Evolutionary conservation across 106 monocot genomes (phyloP), one percentile per base, ranked within the genome.

Genomic region (Triglochin maritima): DNA sequence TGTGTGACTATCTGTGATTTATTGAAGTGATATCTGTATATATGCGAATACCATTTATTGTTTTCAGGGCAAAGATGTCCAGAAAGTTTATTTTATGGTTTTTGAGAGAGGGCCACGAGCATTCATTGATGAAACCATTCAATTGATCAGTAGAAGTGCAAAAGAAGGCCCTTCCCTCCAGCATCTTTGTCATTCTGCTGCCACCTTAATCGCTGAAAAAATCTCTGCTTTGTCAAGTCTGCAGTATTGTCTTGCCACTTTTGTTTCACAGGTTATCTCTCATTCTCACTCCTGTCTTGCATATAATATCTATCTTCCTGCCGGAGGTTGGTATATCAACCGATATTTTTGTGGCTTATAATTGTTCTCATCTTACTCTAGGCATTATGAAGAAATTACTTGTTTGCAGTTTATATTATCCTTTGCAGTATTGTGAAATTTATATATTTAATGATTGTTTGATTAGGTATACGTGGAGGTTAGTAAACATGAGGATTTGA

Each of bases 61-160:
- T 47, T 76, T 71, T 14, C 78, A 87, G 90, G 95, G 90, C 59
- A 90, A 87, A 56, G 71, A 62, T 69, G 67, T 60, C 57, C 84
- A 78, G 71, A 95, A 90, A 68, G 62, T 85, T 58, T 87, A 80
- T 57, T 95, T 90, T 66, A 87, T 95, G 90, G 68, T 95, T 47
- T 87, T 95, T 66, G 85, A 90, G 81, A 83, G 95, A 78, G 90
- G 95, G 51, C 95, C 90, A 63, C 54, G 79, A 48, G 87, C 85
- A 8, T 96, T 96, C 43, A 41, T 86, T 7, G 62, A 78, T 63
- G 81, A 75, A 60, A 81, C 81, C 17, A 74, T 60, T 65, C 81
- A 84, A 46, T 63, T 88, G 44, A 63, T 88, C n/a, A 75, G 72
- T 60, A 85, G 74, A 74, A 12, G 77, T 47, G 48, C 62, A 17